phyloP scores from a whole-genome alignment of 805 yeast genomes.

The Yamadazyma ubonensis region DNA sequence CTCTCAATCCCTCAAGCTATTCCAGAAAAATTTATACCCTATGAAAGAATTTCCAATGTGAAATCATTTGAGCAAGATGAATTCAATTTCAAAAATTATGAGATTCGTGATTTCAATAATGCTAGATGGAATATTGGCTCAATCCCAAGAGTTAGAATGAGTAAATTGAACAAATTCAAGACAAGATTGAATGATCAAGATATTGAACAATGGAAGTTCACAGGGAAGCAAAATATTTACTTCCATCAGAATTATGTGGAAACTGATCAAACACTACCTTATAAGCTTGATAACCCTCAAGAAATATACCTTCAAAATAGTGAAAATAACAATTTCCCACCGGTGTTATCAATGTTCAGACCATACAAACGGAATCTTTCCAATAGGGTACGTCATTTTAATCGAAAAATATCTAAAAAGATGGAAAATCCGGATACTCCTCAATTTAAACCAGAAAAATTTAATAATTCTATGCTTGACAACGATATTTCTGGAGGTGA shows the following conservation, averaged over 20 bases:
- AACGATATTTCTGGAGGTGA: slow-evolving; percentile 24
- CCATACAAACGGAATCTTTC: slow-evolving; percentile 39
- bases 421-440: slow-evolving; percentile 4
- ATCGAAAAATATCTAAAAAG: slow-evolving; percentile 17
- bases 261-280: slow-evolving; percentile 10
- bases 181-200: slow-evolving; percentile 17
- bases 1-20: slow-evolving; percentile 25
- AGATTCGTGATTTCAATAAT: slow-evolving; percentile 24
- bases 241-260: slow-evolving; percentile 35
- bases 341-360: slow-evolving; percentile 39
- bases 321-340: slow-evolving; percentile 19
- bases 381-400: slow-evolving; percentile 38
- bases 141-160: slow-evolving; percentile 39
- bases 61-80: slow-evolving; percentile 10
- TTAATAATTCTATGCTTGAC: slow-evolving; percentile 16
- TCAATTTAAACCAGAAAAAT: slow-evolving; percentile 7
- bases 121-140: slow-evolving; percentile 44
- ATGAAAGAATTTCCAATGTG: slow-evolving; percentile 15
- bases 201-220: slow-evolving; percentile 22
- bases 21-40: slow-evolving; percentile 22
- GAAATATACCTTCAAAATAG: slow-evolving; percentile 26
- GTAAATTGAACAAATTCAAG: slow-evolving; percentile 24
- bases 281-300: slow-evolving; percentile 19
- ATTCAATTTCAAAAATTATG: slow-evolving; percentile 25
- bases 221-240: slow-evolving; percentile 37